A percentile compares a stretch with the other conserved stretches of the same genome.
Evolutionary conservation across 1,284 basidiomycete species (phyloP).

Genomic region (Lentinula novae-zelandiae): DNA sequence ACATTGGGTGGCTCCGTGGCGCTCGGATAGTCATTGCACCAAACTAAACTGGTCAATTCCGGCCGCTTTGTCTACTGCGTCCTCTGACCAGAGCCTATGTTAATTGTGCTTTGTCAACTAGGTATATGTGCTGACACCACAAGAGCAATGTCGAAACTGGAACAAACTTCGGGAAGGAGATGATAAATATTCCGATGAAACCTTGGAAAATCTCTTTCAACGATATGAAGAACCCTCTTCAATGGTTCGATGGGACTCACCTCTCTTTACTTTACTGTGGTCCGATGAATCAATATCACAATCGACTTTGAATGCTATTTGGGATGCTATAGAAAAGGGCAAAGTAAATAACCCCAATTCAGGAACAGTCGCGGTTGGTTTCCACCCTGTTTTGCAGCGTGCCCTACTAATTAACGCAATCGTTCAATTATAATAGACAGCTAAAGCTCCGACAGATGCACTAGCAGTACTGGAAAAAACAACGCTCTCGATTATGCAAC

Average conservation of each 20-base stretch:
- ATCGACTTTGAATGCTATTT: slow-evolving; percentile 57
- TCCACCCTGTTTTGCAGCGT: not conserved
- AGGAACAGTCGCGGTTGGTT: slow-evolving; percentile 74
- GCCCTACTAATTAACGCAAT: not conserved
- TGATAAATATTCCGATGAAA: slow-evolving; percentile 62
- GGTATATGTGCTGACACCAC: slow-evolving; percentile 76
- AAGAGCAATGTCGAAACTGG: slow-evolving; percentile 78
- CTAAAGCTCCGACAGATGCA: slow-evolving; percentile 79
- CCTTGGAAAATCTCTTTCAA: slow-evolving; percentile 85
- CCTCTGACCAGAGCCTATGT: not conserved
- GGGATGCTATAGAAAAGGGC: slow-evolving; percentile 78
- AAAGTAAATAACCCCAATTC: slow-evolving; percentile 84
- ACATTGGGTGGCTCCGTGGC: not conserved
- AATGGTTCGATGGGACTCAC: slow-evolving; percentile 97
- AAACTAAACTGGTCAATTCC: not conserved
- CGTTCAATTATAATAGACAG: slow-evolving; percentile 41
- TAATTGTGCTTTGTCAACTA: slow-evolving; percentile 29
- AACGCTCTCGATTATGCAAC: slow-evolving; percentile 61
- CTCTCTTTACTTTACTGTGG: slow-evolving; percentile 84
- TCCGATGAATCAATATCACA: slow-evolving; percentile 68
- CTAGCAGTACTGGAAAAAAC: slow-evolving; percentile 76
- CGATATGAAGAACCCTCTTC: slow-evolving; percentile 96
- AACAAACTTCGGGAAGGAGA: slow-evolving; percentile 55
- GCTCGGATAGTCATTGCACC: not conserved
- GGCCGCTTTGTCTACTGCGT: not conserved